Evolutionary conservation across 108 stramenopile species (phyloP), one percentile per base, ranked within the genome.

Genomic region (Fragilaria crotonensis): DNA sequence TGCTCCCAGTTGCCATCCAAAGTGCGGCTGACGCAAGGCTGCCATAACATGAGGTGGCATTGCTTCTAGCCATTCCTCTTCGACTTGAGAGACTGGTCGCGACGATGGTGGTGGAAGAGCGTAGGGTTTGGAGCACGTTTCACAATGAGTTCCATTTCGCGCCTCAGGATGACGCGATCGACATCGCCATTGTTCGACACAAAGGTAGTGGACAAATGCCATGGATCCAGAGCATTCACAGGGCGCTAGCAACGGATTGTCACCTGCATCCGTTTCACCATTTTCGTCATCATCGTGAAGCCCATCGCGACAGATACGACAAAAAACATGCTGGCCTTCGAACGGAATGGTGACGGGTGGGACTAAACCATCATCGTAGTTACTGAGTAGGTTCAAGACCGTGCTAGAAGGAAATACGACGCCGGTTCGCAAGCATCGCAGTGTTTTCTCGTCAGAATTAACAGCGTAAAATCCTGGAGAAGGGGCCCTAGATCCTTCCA

Each of bases 21-120:
- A 59, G 46, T 89, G 93, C 7, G 93, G 93, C 50, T 81, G 64
- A 17, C 89, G 68, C 3, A 94, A 59, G 0, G 93, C 93, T 31
- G 80, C 81, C 47, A 94, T 55, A 27, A 94, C 93, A 70, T 94
- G 93, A 18, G 89, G 85, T 11, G 93, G 93, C 93, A 94, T 94
- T 18, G 85, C 85, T 47, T 87, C 87, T 45, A 90, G 58, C 87
- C 93, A 89, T 67, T 88, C 87, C 27, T 87, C 86, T 28, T 81
- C 81, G 0, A 33, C 70, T 30, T 59, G 62, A 28, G 69, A 58
- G 1, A 75, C 67, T 7, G 53, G 64, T 17, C 87, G 78, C n/a
- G 78, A 75, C 1, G 83, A 78, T 11, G 93, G 89, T 4, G 93
- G 93, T 21, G 93, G 89, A 1, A 94, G 81, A 0, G 85, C 76